Base-by-base conservation (phyloP, 2,329 filamentous ascomycete species). In the Venturia asperata region DNA sequence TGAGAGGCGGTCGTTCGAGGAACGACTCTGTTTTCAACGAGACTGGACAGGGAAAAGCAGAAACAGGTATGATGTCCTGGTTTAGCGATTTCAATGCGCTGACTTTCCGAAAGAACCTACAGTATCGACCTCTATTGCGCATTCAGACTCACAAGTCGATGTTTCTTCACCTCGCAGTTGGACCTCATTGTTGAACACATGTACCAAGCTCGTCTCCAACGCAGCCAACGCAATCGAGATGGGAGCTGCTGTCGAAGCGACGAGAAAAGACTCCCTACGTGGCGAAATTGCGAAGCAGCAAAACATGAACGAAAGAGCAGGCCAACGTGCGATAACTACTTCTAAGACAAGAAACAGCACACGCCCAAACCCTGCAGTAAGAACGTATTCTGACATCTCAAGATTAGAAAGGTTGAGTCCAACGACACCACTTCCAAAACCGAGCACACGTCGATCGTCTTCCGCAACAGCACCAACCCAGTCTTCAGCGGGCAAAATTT, bases 201-300 rank as follows among this genome's bases (percentile, higher is more conserved):
- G 60, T n/a, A 45, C 39, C 39, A 61, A 61, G 42, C 60, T 61
- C n/a, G 60, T 61, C 9, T 24, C 60, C 27, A 61, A 42, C 24
- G 60, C 60, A n/a, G 60, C 60, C 19, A 61, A 45, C 42, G 60
- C 60, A 42, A 45, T 61, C 11, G 60, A 45, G 21, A 45, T 61
- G 42, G 39, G 39, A 27, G 60, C 39, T 39, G 60, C 60, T 43
- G 60, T 61, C 24, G 60, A 61, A 24, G 60, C 60, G 9, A 61
- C n/a, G 17, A 43, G 42, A 42, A 61, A 61, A 2, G 15, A 42
- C 1, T 61, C 34, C 21, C 24, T 55, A 11, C 24, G 27, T 30
- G 7, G 24, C 17, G 49, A 55, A 24, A 24, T 11, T 30, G 24
- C 49, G 13, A 5, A 55, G 10, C 49, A 55, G 24, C 13, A 30